These are phyloP conservation scores for Persicaria maculosa DNA, from an alignment of 148 eudicot species.

Conservation along the genomic window DNA sequence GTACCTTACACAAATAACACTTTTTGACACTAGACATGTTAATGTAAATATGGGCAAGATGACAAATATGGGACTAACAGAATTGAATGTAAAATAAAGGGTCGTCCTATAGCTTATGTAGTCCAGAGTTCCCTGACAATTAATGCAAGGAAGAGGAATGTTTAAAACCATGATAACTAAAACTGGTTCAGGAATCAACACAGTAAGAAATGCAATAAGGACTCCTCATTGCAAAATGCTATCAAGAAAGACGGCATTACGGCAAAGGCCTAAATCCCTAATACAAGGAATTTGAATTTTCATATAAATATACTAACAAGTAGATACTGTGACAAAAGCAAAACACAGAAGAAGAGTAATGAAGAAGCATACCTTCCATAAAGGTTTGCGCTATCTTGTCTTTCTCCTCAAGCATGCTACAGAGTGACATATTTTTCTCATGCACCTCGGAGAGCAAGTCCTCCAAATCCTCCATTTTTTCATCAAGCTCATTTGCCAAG, in stretches of 20 bases:
- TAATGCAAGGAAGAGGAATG: background rate
- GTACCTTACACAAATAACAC: background rate
- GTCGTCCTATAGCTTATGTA: background rate
- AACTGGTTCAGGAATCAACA: background rate
- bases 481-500: constrained; percentile 50
- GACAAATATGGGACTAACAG: background rate
- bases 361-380: constrained; percentile 30
- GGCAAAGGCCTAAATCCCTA: background rate
- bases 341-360: background rate
- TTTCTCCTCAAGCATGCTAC: constrained; percentile 52
- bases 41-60: too few relatives aligned
- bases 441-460: constrained; percentile 48
- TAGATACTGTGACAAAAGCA: background rate
- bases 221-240: background rate
- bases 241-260: background rate
- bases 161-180: background rate
- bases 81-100: too few relatives aligned
- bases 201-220: background rate
- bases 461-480: constrained; percentile 35
- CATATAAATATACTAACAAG: background rate
- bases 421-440: constrained; percentile 42
- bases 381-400: constrained; percentile 46
- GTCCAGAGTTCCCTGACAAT: background rate
- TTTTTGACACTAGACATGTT: too few relatives aligned
- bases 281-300: background rate